Base-by-base conservation (phyloP, 345 rosid species). In the Moricandia moricandioides region DNA sequence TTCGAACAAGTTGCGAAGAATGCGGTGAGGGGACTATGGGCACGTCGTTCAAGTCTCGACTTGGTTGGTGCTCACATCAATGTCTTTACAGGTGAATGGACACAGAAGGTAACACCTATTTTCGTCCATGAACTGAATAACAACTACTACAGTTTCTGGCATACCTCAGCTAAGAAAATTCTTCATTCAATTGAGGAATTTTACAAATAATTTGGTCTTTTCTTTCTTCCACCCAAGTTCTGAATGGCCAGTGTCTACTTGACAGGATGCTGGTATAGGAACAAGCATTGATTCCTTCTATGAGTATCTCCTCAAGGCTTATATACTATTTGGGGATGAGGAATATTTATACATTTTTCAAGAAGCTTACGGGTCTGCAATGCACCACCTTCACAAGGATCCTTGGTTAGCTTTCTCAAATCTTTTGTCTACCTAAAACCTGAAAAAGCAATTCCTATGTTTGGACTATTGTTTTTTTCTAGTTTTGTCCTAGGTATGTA, bases 31-130 rank as follows among this genome's bases (percentile, higher is more conserved):
- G 99, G 96, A 72, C 78, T 95, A 61, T 95, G 99, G 99, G 92
- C 96, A 10, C 89, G 97, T 56, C 97, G 97, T 77, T 95, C 97
- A 79, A 92, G 75, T 77, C 89, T 95, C 59, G 84, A 89, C 84
- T 84, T 92, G 68, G 96, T 95, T 77, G 99, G 99, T 77, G 99
- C 99, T 75, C 99, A 95, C 81, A 92, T 95, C 78, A 92, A 95
- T 86, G 97, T 92, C 61, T 95, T 95, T 82, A 92, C 99, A 56
- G 99, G 99, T 79, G 99, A 92, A 90, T 95, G 99, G 99, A 95
- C 99, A 47, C 99, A 95, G 58, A 95, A 95, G 97, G 99, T 95
- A 78, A 61, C 67, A 33, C 43, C 6, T 31, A 33, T 43, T 1
- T 67, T 26, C 8, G 35, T 45, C 7, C 14, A 5, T 35, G 13